Conservation (phyloP, 129 eudicot species). For the Rutidosis leptorrhynchoides region DNA sequence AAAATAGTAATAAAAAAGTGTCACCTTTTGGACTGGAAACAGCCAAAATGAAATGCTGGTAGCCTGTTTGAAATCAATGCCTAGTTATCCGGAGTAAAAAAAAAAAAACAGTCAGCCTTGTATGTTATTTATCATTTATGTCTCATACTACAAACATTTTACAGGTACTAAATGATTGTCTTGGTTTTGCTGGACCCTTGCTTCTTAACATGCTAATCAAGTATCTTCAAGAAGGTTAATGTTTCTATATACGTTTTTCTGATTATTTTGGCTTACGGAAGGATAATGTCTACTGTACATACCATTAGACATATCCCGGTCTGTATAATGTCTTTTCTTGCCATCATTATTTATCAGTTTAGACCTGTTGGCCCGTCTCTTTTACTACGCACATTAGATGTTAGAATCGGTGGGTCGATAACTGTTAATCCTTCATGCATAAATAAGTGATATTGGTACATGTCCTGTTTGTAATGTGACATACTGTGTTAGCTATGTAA, state of each 20-base stretch:
- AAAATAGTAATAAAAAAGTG: background rate
- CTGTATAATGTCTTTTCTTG: constrained; percentile 17
- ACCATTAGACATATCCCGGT: background rate
- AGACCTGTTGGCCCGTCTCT: constrained; percentile 5
- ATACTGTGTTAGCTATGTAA: constrained; percentile 3
- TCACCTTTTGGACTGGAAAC: background rate
- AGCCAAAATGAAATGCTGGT: background rate
- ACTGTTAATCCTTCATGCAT: background rate
- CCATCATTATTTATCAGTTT: background rate
- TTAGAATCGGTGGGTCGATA: background rate
- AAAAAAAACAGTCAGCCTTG: too few species aligned
- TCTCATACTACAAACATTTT: constrained; percentile 22
- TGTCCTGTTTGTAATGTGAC: background rate
- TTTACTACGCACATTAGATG: background rate
- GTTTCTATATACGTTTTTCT: background rate
- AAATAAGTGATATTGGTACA: background rate
- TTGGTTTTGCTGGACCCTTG: constrained; percentile 89
- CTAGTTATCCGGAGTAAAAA: too few species aligned
- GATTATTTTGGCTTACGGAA: background rate
- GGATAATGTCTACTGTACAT: background rate
- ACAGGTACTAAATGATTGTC: constrained; percentile 81
- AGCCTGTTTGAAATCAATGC: background rate
- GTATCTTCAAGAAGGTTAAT: constrained; percentile 83
- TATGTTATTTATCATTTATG: constrained; percentile 4
- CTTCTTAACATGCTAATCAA: constrained; percentile 84